phyloP scores from a whole-genome alignment of 176 grass and related monocot species.

The Avena atlantica region DNA sequence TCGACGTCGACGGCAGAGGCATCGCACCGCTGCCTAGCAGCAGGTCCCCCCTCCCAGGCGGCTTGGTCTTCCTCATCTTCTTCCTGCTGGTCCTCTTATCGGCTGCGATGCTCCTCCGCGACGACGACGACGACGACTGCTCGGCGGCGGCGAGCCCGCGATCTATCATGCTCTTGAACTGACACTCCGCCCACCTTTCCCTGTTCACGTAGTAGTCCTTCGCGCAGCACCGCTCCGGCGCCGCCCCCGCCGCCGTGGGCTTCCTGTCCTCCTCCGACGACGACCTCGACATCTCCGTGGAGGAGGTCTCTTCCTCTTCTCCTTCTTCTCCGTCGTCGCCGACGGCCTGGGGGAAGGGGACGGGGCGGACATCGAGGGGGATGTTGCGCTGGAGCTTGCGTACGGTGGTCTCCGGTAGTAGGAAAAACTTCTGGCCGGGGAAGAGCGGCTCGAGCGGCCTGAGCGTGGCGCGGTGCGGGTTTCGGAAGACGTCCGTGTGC shows the following conservation, averaged over 20 bases:
- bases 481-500: slow-evolving; percentile 62
- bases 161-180: slow-evolving; percentile 28
- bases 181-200: slow-evolving; percentile 44
- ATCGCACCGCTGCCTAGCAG: not conserved
- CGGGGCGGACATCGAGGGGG: slow-evolving; percentile 32
- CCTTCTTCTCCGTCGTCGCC: not conserved
- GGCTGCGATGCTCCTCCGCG: not conserved
- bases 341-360: not conserved
- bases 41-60: not conserved
- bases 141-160: slow-evolving; percentile 6
- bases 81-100: slow-evolving; percentile 1
- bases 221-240: slow-evolving; percentile 18
- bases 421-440: slow-evolving; percentile 64
- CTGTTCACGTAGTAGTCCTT: slow-evolving; percentile 30
- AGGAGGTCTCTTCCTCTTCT: not conserved
- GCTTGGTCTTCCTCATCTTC: not conserved
- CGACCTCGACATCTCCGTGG: not conserved
- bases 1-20: not conserved
- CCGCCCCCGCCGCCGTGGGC: not conserved
- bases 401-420: slow-evolving; percentile 52
- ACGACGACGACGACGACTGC: not conserved
- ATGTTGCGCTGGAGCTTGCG: slow-evolving; percentile 40
- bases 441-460: slow-evolving; percentile 50
- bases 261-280: not conserved
- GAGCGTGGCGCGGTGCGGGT: slow-evolving; percentile 54